Percentiles rank a stretch among this genome's conserved stretches.
Conservation (phyloP, 805 yeast species). For the Pichia manshurica region DNA sequence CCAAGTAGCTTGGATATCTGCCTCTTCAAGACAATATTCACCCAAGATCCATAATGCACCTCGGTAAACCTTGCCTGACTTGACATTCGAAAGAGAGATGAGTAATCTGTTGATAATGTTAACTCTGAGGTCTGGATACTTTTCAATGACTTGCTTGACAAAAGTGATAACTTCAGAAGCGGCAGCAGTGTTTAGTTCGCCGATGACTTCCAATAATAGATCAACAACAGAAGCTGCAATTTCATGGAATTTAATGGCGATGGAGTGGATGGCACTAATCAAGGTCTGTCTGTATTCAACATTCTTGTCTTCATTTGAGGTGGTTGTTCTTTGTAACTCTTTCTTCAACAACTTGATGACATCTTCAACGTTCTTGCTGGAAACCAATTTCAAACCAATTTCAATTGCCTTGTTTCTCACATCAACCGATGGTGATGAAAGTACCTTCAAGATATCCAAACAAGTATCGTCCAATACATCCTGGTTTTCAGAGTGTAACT, state of each 20-base stretch:
- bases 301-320: conserved; percentile 70
- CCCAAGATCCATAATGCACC: conserved; percentile 96
- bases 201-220: conserved; percentile 75
- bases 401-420: conserved; percentile 85
- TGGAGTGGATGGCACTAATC: conserved; percentile 80
- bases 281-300: conserved; percentile 83
- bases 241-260: conserved; percentile 83
- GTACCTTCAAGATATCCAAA: conserved; percentile 78
- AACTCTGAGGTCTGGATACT: conserved; percentile 73
- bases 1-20: conserved; percentile 80
- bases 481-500: conserved; percentile 65
- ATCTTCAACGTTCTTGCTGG: conserved; percentile 88
- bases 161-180: conserved; percentile 89
- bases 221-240: conserved; percentile 91
- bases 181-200: conserved; percentile 76
- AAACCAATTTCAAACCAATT: conserved; percentile 72
- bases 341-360: conserved; percentile 88
- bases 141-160: conserved; percentile 90
- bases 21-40: conserved; percentile 72
- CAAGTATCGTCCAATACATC: conserved; percentile 80
- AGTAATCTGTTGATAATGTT: conserved; percentile 61
- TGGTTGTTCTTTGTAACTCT: conserved; percentile 73
- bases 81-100: conserved; percentile 55
- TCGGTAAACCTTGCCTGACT: conserved; percentile 85
- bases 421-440: conserved; percentile 84